Evolutionary conservation across 495 filamentous ascomycete species (phyloP).

Genomic region (Tuber borchii): DNA sequence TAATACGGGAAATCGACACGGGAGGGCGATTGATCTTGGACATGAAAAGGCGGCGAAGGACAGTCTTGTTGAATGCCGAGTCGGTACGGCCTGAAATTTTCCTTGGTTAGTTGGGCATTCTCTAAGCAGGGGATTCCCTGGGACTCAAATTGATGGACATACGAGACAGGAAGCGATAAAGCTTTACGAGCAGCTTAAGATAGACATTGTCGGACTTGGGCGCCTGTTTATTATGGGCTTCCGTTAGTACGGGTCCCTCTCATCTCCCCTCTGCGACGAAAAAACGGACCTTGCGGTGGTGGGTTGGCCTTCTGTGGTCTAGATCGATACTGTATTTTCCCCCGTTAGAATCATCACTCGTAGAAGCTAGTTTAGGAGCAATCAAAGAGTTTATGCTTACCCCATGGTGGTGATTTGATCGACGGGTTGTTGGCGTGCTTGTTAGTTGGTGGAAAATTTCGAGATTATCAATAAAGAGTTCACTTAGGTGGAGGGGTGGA

Average conservation of each 20-base stretch:
- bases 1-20: slow-evolving; percentile 84
- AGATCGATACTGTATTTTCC: slow-evolving; percentile 55
- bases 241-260: slow-evolving; percentile 18
- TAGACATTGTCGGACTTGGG: slow-evolving; percentile 98
- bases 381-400: slow-evolving; percentile 28
- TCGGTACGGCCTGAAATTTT: slow-evolving; percentile 74
- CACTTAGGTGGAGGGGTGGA: slow-evolving; percentile 18
- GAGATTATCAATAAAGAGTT: slow-evolving; percentile 27
- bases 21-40: slow-evolving; percentile 95
- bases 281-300: slow-evolving; percentile 40
- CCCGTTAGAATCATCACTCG: slow-evolving; percentile 11
- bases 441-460: slow-evolving; percentile 32
- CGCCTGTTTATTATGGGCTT: slow-evolving; percentile 68
- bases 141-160: slow-evolving; percentile 47
- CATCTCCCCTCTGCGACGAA: slow-evolving; percentile 26
- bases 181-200: slow-evolving; percentile 94
- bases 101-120: slow-evolving; percentile 11
- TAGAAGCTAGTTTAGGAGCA: slow-evolving; percentile 6
- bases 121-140: neutral
- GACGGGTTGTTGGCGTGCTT: slow-evolving; percentile 24
- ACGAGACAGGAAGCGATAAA: slow-evolving; percentile 98
- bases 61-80: slow-evolving; percentile 90
- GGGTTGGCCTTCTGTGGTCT: slow-evolving; percentile 44
- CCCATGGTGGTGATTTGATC: slow-evolving; percentile 37
- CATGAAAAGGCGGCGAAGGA: slow-evolving; percentile 95